phyloP scores from a whole-genome alignment of 768 basidiomycete genomes.

The Collybia nuda region DNA sequence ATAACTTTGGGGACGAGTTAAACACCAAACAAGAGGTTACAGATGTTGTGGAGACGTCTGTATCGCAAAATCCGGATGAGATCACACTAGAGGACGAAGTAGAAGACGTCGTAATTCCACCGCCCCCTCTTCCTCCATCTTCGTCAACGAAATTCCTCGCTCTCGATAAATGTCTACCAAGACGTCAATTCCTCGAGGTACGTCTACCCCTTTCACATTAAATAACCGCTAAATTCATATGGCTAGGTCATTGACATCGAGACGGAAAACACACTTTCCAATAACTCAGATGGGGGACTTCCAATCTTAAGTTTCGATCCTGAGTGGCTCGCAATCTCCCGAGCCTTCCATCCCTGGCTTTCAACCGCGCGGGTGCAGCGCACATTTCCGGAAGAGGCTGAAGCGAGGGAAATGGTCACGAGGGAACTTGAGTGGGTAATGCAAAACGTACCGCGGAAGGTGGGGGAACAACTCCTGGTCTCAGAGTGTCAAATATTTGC shows the following conservation, averaged over 20 bases:
- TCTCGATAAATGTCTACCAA: slow-evolving; percentile 84
- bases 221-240: not conserved
- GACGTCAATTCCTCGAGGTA: slow-evolving; percentile 81
- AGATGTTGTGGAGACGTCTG: not conserved
- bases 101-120: slow-evolving; percentile 34
- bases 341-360: slow-evolving; percentile 81
- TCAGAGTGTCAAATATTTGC: slow-evolving; percentile 65
- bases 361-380: slow-evolving; percentile 49
- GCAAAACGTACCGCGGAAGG: slow-evolving; percentile 44
- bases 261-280: slow-evolving; percentile 15
- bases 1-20: slow-evolving; percentile 26
- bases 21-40: not conserved
- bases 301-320: slow-evolving; percentile 71
- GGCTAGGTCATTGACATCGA: slow-evolving; percentile 70
- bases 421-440: slow-evolving; percentile 69
- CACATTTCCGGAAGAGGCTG: slow-evolving; percentile 57
- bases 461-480: slow-evolving; percentile 38
- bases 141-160: slow-evolving; percentile 79
- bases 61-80: slow-evolving; percentile 47
- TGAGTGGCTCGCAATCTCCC: slow-evolving; percentile 92
- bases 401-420: slow-evolving; percentile 52
- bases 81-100: slow-evolving; percentile 49
- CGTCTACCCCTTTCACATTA: slow-evolving; percentile 3
- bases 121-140: slow-evolving; percentile 23
- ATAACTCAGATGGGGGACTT: not conserved